phyloP scores from a whole-genome alignment of 495 filamentous ascomycete species.

The Trichocladium antarcticum region DNA sequence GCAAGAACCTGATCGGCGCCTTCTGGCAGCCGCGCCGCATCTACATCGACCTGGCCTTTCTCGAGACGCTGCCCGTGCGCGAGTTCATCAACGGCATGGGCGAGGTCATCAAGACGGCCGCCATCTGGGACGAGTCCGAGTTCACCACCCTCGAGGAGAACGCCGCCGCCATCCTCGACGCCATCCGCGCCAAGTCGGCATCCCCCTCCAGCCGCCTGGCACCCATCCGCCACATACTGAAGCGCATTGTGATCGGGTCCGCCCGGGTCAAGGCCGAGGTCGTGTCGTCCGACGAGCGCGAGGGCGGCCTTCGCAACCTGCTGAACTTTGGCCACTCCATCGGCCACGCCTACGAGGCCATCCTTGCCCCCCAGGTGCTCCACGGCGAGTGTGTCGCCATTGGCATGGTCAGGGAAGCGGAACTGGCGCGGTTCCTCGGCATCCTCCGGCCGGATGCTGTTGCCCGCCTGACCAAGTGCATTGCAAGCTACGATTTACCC shows the following conservation, averaged over 20 bases:
- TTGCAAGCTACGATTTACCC: constrained; percentile 85
- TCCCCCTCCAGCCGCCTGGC: constrained; percentile 46
- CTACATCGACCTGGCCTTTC: constrained; percentile 87
- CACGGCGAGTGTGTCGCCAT: constrained; percentile 95
- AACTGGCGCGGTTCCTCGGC: constrained; percentile 81
- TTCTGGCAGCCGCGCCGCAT: constrained; percentile 94
- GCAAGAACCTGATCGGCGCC: constrained; percentile 91
- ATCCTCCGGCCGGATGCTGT: constrained; percentile 81
- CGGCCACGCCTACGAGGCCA: constrained; percentile 91
- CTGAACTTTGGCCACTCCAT: constrained; percentile 98
- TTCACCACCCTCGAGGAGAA: constrained; percentile 78
- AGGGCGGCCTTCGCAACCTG: constrained; percentile 88
- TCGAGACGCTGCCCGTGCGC: constrained; percentile 79
- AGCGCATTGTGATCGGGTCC: constrained; percentile 78
- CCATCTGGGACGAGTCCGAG: constrained; percentile 84
- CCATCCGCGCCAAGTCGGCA: constrained; percentile 49
- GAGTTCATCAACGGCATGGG: constrained; percentile 99
- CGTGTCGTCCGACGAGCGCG: constrained; percentile 84
- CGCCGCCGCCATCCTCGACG: constrained; percentile 59
- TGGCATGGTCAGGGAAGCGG: constrained; percentile 96
- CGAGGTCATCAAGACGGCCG: constrained; percentile 95
- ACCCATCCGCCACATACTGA: constrained; percentile 63
- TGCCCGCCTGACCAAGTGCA: constrained; percentile 78
- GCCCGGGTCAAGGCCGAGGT: constrained; percentile 86
- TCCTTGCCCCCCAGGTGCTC: constrained; percentile 87